Percentiles rank a stretch among this genome's conserved stretches.
Evolutionary conservation across 257 asterid species (phyloP).

Genomic region (Echites panduratus): DNA sequence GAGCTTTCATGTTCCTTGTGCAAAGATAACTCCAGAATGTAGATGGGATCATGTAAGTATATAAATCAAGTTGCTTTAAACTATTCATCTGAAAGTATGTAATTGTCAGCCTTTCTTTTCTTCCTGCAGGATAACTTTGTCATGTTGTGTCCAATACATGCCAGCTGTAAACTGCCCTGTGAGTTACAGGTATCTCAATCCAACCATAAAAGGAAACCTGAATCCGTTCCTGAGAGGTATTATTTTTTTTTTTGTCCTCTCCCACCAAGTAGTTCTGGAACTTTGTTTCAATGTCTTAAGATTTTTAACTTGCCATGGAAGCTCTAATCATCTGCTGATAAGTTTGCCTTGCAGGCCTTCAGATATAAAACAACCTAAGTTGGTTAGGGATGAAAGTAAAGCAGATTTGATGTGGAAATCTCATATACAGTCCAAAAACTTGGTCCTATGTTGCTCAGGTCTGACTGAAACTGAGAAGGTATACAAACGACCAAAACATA

Average conservation of each 20-base stretch:
- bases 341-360: slow-evolving; percentile 33
- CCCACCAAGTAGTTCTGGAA: background rate
- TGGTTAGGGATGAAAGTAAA: slow-evolving; percentile 26
- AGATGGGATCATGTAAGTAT: slow-evolving; percentile 78
- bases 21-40: slow-evolving; percentile 73
- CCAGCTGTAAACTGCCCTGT: slow-evolving; percentile 52
- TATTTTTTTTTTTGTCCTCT: slow-evolving; percentile 7
- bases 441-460: slow-evolving; percentile 75
- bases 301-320: background rate
- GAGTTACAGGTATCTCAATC: slow-evolving; percentile 39
- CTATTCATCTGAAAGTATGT: background rate
- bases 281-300: background rate
- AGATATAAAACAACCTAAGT: slow-evolving; percentile 20
- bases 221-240: slow-evolving; percentile 42
- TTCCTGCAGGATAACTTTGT: slow-evolving; percentile 76
- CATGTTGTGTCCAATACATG: slow-evolving; percentile 79
- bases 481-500: slow-evolving; percentile 13
- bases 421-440: slow-evolving; percentile 40
- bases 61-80: background rate
- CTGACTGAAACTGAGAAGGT: slow-evolving; percentile 66
- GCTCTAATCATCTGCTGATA: background rate
- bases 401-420: slow-evolving; percentile 39
- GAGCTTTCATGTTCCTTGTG: slow-evolving; percentile 95
- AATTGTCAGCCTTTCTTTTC: slow-evolving; percentile 9
- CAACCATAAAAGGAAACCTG: slow-evolving; percentile 34